These are phyloP conservation scores for Keithomyces neogunnii DNA, from an alignment of 2,329 filamentous ascomycete species.

Conservation along the genomic window DNA sequence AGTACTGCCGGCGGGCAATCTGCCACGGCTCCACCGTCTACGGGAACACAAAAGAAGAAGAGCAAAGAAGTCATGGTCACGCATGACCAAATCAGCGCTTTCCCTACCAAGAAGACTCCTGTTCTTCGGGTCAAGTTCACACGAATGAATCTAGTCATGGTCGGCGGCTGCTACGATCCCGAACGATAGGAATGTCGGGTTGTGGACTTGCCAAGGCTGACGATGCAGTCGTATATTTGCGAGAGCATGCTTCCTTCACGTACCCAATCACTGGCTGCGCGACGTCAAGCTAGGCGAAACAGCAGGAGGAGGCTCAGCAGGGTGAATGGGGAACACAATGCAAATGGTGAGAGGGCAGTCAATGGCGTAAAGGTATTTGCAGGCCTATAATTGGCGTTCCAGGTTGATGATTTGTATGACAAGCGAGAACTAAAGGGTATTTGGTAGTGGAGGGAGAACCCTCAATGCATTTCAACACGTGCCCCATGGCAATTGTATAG, in stretches of 20 bases:
- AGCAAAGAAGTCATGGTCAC: slow-evolving; percentile 84
- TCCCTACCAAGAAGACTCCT: slow-evolving; percentile 92
- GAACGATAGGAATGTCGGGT: slow-evolving; percentile 27
- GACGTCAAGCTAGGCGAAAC: slow-evolving; percentile 6
- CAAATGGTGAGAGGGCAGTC: not conserved
- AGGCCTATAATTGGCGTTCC: not conserved
- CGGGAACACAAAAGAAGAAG: slow-evolving; percentile 56
- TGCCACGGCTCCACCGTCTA: slow-evolving; percentile 16
- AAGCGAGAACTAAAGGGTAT: not conserved
- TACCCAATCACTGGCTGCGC: slow-evolving; percentile 1
- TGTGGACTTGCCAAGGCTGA: slow-evolving; percentile 3
- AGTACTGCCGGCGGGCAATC: slow-evolving; percentile 15
- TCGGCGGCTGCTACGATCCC: slow-evolving; percentile 63
- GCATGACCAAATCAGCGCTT: slow-evolving; percentile 88
- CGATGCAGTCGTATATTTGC: not conserved
- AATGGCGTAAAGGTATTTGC: not conserved
- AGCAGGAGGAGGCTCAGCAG: slow-evolving; percentile 2
- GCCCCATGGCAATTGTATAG: not conserved
- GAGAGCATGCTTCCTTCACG: slow-evolving; percentile 6
- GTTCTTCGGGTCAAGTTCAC: slow-evolving; percentile 92
- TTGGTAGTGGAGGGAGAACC: not conserved
- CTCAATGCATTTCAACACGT: not conserved
- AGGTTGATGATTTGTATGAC: not conserved
- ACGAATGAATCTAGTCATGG: slow-evolving; percentile 87
- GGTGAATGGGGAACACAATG: not conserved